Evolutionary conservation across 352 stramenopile species (phyloP), one percentile per base, ranked within the genome.

Genomic region (Phytophthora sp.): DNA sequence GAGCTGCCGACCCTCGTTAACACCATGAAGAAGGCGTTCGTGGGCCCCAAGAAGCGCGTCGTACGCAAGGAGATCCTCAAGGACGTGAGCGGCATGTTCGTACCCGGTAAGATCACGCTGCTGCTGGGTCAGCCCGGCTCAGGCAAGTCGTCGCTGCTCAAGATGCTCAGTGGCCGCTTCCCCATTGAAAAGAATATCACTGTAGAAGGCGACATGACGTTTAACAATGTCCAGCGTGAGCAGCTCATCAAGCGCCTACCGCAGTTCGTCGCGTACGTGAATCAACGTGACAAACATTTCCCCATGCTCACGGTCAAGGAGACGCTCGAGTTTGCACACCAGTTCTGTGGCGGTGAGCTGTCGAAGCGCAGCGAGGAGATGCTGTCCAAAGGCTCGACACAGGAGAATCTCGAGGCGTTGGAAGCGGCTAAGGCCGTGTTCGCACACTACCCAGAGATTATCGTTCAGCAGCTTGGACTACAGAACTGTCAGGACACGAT

Each of bases 401-500:
- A 68, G 42, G 51, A 51, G 33, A 68, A 62, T 18, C 2, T 45
- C n/a, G 60, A 57, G 45, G 60, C 60, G 5, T 31, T 56, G 5
- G 60, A 53, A 35, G 50, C 18, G 5, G 21, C 50, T 31, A 47
- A 56, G 20, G 42, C 51, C 4, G 5, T 57, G 8, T 68, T 56
- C 27, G 16, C 13, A 0, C 50, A 68, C 31, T 68, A 57, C 46
- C 51, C 60, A n/a, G 60, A 62, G 8, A 51, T 68, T 20, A 47
- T 68, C n/a, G 42, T 68, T 5, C 51, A 68, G 33, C 60, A 68
- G 29, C 52, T 68, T 16, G 60, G 62, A 6, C 41, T 89, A 6
- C 38, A 73, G 36, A 71, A 71, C 42, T 81, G 73, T 13, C 57
- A 79, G 56, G 38, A 89, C 52, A 90, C 82, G 4, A 85, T 91